Conservation (phyloP, 192 early-diverging fungal genomes). For the Geosiphon pyriformis region DNA sequence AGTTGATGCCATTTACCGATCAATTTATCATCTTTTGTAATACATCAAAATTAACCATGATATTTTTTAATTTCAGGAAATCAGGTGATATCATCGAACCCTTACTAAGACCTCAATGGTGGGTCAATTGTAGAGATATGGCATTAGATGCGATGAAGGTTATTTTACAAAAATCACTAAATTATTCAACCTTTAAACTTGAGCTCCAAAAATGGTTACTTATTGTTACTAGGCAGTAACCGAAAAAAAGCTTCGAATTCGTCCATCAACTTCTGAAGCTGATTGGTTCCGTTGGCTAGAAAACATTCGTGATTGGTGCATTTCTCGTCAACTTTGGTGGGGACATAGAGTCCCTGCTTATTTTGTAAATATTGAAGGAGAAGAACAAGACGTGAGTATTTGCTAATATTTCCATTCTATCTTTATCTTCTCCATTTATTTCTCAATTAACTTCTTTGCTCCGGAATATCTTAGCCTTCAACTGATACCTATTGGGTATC, state of each 20-base stretch:
- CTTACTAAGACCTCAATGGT: conserved; percentile 99
- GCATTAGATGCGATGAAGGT: conserved; percentile 70
- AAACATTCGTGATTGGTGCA: conserved; percentile 97
- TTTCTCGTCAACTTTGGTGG: conserved; percentile 99
- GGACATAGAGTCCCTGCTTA: conserved; percentile 96
- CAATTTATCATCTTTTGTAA: not conserved
- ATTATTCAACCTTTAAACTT: too few species aligned
- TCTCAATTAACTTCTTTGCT: not conserved
- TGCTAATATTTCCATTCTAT: not conserved
- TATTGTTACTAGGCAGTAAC: conserved; percentile 54
- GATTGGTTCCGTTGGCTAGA: conserved; percentile 97
- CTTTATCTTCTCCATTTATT: not conserved
- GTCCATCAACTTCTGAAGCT: conserved; percentile 77
- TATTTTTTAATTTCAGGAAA: conserved; percentile 34
- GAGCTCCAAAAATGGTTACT: not conserved
- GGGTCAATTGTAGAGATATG: conserved; percentile 88
- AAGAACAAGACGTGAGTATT: conserved; percentile 38
- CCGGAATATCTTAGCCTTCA: conserved; percentile 10
- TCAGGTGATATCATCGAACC: conserved; percentile 96
- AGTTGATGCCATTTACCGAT: not conserved
- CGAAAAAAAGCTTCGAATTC: conserved; percentile 76
- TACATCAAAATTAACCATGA: too few species aligned
- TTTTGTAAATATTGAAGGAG: conserved; percentile 78
- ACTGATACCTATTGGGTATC: conserved; percentile 83
- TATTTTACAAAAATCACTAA: not conserved